phyloP scores from a whole-genome alignment of 2,329 filamentous ascomycete species.

The Capronia coronata region DNA sequence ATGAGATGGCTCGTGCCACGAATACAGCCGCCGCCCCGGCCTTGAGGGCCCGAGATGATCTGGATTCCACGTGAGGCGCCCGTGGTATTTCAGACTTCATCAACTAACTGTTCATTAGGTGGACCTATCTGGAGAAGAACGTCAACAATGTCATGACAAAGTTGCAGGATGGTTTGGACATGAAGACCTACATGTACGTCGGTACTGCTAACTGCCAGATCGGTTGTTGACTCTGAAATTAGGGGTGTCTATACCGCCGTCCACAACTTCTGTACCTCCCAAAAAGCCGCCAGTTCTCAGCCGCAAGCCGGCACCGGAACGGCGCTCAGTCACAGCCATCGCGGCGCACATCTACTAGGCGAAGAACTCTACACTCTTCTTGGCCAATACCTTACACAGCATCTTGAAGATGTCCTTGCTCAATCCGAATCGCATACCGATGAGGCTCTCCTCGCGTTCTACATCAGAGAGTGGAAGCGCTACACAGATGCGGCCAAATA shows the following conservation, averaged over 20 bases:
- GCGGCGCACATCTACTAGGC: slow-evolving; percentile 73
- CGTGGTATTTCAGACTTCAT: background rate
- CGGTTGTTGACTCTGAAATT: slow-evolving; percentile 51
- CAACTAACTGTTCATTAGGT: slow-evolving; percentile 48
- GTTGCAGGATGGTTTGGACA: slow-evolving; percentile 84
- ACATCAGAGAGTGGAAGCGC: slow-evolving; percentile 92
- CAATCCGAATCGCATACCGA: slow-evolving; percentile 75
- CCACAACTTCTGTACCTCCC: slow-evolving; percentile 98
- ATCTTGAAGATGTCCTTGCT: slow-evolving; percentile 64
- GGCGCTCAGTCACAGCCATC: slow-evolving; percentile 10
- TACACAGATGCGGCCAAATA: slow-evolving; percentile 96
- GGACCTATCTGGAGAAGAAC: slow-evolving; percentile 80
- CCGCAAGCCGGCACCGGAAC: slow-evolving; percentile 3
- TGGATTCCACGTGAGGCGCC: slow-evolving; percentile 51
- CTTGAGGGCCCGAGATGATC: slow-evolving; percentile 41
- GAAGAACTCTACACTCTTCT: slow-evolving; percentile 94
- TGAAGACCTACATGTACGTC: slow-evolving; percentile 62
- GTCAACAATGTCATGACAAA: slow-evolving; percentile 92
- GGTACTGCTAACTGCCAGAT: slow-evolving; percentile 18
- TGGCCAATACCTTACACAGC: slow-evolving; percentile 72
- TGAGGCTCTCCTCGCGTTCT: slow-evolving; percentile 83
- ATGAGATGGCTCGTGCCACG: slow-evolving; percentile 22
- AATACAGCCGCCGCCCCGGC: slow-evolving; percentile 21
- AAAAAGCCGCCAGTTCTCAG: slow-evolving; percentile 70
- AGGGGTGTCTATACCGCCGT: slow-evolving; percentile 57